These are phyloP conservation scores for Eremochloa ophiuroides DNA, from an alignment of 176 grass and related monocot genomes.

Conservation along the genomic window DNA sequence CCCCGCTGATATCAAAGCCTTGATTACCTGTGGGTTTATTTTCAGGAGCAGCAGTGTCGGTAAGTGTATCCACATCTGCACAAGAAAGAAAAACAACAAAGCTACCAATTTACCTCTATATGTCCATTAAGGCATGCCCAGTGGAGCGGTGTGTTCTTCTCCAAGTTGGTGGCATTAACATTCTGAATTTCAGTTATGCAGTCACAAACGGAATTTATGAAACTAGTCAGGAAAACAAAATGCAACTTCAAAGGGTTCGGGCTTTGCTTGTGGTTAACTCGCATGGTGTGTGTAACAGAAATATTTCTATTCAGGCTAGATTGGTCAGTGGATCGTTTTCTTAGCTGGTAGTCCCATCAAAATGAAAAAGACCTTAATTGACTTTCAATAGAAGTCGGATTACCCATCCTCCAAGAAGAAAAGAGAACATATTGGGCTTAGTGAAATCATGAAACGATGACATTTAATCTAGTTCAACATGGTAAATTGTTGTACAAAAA, in stretches of 20 bases:
- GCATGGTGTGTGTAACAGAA: background rate
- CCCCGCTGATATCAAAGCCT: conserved; percentile 64
- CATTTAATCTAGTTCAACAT: background rate
- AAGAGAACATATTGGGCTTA: background rate
- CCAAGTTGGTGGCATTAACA: conserved; percentile 70
- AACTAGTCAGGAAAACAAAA: background rate
- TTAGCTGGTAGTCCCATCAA: no score
- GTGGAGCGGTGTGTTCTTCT: conserved; percentile 91
- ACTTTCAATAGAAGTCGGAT: background rate
- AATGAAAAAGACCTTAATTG: background rate
- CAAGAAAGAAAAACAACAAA: background rate
- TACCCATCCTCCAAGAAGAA: background rate
- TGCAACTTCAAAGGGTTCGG: background rate
- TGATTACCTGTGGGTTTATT: conserved; percentile 67
- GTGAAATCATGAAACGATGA: background rate
- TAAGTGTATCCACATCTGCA: background rate
- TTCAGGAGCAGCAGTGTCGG: background rate
- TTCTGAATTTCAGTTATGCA: conserved; percentile 46
- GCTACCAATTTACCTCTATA: conserved; percentile 49
- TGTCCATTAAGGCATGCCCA: conserved; percentile 94
- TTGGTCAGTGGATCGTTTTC: background rate
- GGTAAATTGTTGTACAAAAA: background rate
- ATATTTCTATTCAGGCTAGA: background rate
- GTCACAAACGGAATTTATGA: background rate
- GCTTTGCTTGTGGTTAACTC: background rate